Evolutionary conservation across 208 protist genomes (phyloP).

Genomic region (Acanthamoeba healyi): DNA sequence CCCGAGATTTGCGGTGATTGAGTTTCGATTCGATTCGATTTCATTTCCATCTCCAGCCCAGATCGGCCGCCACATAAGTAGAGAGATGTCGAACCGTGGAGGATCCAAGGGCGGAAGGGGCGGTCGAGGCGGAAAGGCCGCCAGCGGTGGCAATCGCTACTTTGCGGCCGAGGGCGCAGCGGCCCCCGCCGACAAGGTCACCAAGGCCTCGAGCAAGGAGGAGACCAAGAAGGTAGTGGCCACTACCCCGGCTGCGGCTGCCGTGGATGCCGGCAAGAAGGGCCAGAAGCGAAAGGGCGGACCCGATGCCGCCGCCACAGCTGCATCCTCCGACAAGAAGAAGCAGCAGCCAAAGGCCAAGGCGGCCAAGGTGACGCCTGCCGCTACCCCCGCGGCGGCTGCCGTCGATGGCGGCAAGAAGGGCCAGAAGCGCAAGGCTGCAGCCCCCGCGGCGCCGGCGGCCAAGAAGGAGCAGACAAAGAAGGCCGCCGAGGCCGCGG

Average conservation of each 20-base stretch:
- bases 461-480: neutral
- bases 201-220: neutral
- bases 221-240: neutral
- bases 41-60: neutral
- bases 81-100: neutral
- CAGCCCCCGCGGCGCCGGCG: neutral
- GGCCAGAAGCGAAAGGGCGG: slow-evolving; percentile 31
- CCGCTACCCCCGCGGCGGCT: neutral
- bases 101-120: neutral
- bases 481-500: neutral
- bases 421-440: slow-evolving; percentile 2
- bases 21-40: too few species aligned
- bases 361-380: neutral
- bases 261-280: neutral
- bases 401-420: neutral
- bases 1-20: neutral
- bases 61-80: neutral
- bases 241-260: too few species aligned
- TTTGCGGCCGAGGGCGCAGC: neutral
- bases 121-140: neutral
- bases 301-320: neutral
- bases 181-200: neutral
- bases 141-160: neutral
- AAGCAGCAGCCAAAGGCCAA: neutral
- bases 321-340: too few species aligned